Base-by-base conservation (phyloP, 352 stramenopile genomes). In the Phytophthora multivora region DNA sequence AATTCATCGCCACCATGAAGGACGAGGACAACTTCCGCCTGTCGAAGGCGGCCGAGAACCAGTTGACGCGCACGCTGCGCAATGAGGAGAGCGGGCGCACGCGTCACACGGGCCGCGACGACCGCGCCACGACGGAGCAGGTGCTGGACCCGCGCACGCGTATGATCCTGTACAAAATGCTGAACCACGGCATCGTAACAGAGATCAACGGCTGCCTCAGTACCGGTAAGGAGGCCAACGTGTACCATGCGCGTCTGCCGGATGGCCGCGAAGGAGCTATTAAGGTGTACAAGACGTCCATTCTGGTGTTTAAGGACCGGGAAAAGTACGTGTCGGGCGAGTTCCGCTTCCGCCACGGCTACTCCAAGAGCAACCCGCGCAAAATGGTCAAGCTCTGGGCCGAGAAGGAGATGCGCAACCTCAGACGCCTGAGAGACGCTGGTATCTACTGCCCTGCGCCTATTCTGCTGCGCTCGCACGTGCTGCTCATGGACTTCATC, bases 301-400 rank as follows among this genome's bases (percentile, higher is more conserved):
- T 99, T 60, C 77, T 99, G 16, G 97, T 99, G n/a, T 99, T 99
- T 70, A 99, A 99, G 66, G 97, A 99, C 85, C 82, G 98, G n/a
- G 97, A 99, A 61, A 98, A 98, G 78, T 99, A 99, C 78, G 97
- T 99, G 6, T 91, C 86, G 6, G 98, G 98, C 60, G 97, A 99
- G 80, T 98, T 99, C 77, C 91, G 97, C 68, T 99, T 98, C 81
- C 81, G 96, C 23, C 90, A 98, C 50, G 97, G 97, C 42, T 99
- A 99, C 76, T 98, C 91, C 54, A 91, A 93, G 73, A 87, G 78
- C 53, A 99, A 99, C 79, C 97, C 97, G 10, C 91, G 97, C 39
- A 99, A 99, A 79, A 99, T 99, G 97, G 97, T 99, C 60, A 99
- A 99, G 73, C 83, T 99, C 18, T 99, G 98, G 98, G 97, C 98